Base-by-base conservation (phyloP, 768 basidiomycete genomes). In the Termitomyces sp. region DNA sequence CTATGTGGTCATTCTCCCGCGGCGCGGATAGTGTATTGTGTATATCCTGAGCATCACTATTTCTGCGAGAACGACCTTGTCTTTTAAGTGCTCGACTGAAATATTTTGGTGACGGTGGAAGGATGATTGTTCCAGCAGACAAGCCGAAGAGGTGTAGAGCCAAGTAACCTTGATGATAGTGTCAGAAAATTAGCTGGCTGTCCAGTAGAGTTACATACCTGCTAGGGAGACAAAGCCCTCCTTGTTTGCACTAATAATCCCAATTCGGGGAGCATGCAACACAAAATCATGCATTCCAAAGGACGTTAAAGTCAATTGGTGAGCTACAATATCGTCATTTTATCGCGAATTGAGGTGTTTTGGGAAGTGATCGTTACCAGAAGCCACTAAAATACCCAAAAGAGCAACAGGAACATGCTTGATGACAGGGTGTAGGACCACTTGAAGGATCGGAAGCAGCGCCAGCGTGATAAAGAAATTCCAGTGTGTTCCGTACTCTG, bases 401-500 rank as follows among this genome's bases (percentile, higher is more conserved):
- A 86, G 57, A 0, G 86, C 82, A 38, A 89, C 78, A 0, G 89
- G 83, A 4, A 86, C 52, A 21, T 67, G 69, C 14, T 71, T 65
- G 44, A 94, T 77, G 32, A 92, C 25, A 0, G 91, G 90, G 55
- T 90, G 87, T 4, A 95, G 69, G 0, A 83, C 43, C 2, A 86
- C 80, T 65, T 92, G 85, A 12, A 90, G 71, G 4, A 92, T 66
- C 0, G 95, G 95, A 5, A 98, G 68, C 0, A 92, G 62, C 0
- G 89, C 93, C 21, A 98, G 78, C 0, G 97, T 98, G 63, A 98
- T 81, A 79, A 99, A 99, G 73, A 98, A 98, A 69, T 98, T 98
- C 97, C 97, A 99, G 65, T 98, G 96, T 0, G 85, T 84, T 0
- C 97, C 97, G 62, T 98, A 98, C 73, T 99, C 97, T 0, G 95